Percentiles rank a stretch among this genome's conserved stretches.
These are phyloP conservation scores for Penicillium aurantiogriseum DNA, from an alignment of 2,329 filamentous ascomycete genomes.

Conservation along the genomic window DNA sequence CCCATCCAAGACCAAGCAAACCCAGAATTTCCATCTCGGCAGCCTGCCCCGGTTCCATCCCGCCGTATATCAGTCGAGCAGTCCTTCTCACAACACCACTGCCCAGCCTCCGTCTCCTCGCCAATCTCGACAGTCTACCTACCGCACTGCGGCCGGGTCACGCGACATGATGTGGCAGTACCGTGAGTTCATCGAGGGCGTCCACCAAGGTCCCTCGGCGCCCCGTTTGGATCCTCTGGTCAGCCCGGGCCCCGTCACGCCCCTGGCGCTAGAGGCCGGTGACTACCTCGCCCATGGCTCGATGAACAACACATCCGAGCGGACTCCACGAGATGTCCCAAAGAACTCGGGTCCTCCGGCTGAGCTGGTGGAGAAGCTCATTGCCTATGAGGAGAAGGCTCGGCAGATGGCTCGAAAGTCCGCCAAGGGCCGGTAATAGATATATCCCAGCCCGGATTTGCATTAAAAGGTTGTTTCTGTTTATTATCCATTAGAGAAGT, in stretches of 20 bases:
- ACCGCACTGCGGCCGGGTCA: slow-evolving; percentile 35
- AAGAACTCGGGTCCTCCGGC: slow-evolving; percentile 27
- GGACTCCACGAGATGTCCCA: slow-evolving; percentile 19
- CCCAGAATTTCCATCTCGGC: slow-evolving; percentile 39
- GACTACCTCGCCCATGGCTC: slow-evolving; percentile 43
- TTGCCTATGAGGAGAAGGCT: slow-evolving; percentile 35
- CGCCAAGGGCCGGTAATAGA: slow-evolving; percentile 29
- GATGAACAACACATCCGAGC: slow-evolving; percentile 18
- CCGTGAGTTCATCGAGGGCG: slow-evolving; percentile 43
- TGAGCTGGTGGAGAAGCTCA: slow-evolving; percentile 36
- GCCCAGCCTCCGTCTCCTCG: slow-evolving; percentile 35
- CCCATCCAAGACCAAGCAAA: slow-evolving; percentile 39
- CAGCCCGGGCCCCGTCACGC: slow-evolving; percentile 49
- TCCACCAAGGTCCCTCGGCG: slow-evolving; percentile 40
- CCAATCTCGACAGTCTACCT: slow-evolving; percentile 33
- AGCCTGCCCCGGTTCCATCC: slow-evolving; percentile 49
- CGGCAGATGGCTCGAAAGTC: slow-evolving; percentile 30
- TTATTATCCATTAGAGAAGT: not conserved
- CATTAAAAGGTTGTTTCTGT: slow-evolving; percentile 12
- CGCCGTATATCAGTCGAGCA: slow-evolving; percentile 41
- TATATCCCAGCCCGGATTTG: slow-evolving; percentile 3
- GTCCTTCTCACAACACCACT: slow-evolving; percentile 21
- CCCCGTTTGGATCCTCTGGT: slow-evolving; percentile 46
- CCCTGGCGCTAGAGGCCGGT: slow-evolving; percentile 42
- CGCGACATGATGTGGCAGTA: slow-evolving; percentile 44